These are phyloP conservation scores for Flaveria ramosissima DNA, from an alignment of 129 eudicot genomes.

Conservation along the genomic window DNA sequence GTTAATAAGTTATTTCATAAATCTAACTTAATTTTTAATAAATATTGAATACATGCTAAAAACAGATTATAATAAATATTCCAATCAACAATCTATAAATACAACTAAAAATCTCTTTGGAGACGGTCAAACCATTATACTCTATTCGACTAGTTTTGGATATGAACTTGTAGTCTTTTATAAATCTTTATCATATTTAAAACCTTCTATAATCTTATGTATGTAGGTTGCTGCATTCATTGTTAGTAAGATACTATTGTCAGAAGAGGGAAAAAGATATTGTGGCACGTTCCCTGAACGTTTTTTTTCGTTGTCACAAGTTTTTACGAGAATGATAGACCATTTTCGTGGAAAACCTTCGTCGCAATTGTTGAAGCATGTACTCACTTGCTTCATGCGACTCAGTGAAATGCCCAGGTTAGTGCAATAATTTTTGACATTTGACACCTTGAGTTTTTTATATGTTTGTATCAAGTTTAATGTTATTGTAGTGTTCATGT, in stretches of 20 bases:
- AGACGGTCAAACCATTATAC: not conserved
- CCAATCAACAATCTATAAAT: no score
- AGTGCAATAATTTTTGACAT: slow-evolving; percentile 37
- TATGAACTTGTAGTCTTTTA: no score
- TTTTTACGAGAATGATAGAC: slow-evolving; percentile 27
- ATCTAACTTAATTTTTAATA: no score
- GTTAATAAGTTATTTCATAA: no score
- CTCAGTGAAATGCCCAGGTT: slow-evolving; percentile 47
- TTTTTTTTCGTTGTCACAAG: slow-evolving; percentile 26
- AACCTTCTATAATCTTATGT: not conserved
- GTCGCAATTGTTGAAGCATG: slow-evolving; percentile 37
- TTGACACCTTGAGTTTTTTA: not conserved
- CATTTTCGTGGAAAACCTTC: slow-evolving; percentile 29
- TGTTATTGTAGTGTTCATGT: slow-evolving; percentile 2
- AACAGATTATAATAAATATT: no score
- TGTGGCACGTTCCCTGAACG: slow-evolving; percentile 34
- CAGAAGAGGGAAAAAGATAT: slow-evolving; percentile 37
- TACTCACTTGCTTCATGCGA: slow-evolving; percentile 38
- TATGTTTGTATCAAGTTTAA: not conserved
- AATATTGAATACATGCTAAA: no score
- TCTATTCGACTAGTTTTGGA: not conserved
- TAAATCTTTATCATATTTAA: not conserved
- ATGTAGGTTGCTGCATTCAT: slow-evolving; percentile 44
- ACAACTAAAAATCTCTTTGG: no score
- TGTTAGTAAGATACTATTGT: slow-evolving; percentile 36